phyloP scores from a whole-genome alignment of 2,329 filamentous ascomycete species.

The Aphanocladium album region DNA sequence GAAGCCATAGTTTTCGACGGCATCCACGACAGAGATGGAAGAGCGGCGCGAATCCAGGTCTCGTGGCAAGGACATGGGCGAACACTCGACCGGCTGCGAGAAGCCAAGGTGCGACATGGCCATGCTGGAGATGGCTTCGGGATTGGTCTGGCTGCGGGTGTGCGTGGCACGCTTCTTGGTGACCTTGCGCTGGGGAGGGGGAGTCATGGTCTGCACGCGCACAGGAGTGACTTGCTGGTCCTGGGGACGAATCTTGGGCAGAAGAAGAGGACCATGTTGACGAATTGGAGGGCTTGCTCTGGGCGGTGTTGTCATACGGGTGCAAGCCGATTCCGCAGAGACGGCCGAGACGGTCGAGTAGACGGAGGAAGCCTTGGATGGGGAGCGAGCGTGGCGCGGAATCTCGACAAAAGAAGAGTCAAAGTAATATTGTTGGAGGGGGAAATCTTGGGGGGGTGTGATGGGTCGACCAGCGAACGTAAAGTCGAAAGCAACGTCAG shows the following conservation, averaged over 20 bases:
- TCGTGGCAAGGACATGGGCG: conserved; percentile 54
- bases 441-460: conserved; percentile 21
- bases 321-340: conserved; percentile 60
- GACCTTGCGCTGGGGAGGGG: conserved; percentile 9
- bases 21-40: conserved; percentile 64
- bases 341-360: conserved; percentile 56
- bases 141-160: conserved; percentile 56
- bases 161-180: conserved; percentile 38
- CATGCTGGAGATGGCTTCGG: conserved; percentile 45
- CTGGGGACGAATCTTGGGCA: conserved; percentile 82
- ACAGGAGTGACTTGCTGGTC: conserved; percentile 62
- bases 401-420: conserved; percentile 51
- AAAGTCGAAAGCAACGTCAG: conserved; percentile 56
- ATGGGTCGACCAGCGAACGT: conserved; percentile 30
- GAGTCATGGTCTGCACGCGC: conserved; percentile 21
- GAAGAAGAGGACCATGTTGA: conserved; percentile 71
- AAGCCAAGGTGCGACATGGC: conserved; percentile 32
- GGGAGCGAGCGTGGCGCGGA: conserved; percentile 55
- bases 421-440: conserved; percentile 41
- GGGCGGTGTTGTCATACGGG: conserved; percentile 62
- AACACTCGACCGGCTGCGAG: conserved; percentile 51
- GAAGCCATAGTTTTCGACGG: conserved; percentile 70
- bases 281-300: conserved; percentile 63
- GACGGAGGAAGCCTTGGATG: conserved; percentile 62
- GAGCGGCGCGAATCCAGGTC: conserved; percentile 46